Evolutionary conservation across 441 rosid genomes (phyloP).

Genomic region (Viola pubescens): DNA sequence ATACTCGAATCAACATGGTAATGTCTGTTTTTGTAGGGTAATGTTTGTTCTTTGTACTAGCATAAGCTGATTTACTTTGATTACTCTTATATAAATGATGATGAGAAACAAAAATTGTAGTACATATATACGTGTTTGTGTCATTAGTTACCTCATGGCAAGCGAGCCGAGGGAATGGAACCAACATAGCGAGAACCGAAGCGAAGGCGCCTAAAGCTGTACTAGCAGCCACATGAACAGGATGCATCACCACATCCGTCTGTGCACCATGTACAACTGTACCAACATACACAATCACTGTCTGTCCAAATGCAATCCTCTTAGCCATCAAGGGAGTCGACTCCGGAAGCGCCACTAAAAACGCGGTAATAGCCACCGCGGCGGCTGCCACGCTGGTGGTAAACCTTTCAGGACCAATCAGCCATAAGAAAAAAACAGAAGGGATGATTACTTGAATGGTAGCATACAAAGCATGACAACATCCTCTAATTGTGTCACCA

Average conservation of each 20-base stretch:
- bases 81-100: not conserved
- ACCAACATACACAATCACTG: conserved; percentile 57
- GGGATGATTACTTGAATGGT: conserved; percentile 39
- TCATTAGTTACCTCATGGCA: conserved; percentile 37
- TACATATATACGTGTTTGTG: no score
- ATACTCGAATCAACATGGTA: no score
- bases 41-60: no score
- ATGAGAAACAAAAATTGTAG: not conserved
- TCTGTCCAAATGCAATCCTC: conserved; percentile 78
- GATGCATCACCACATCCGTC: conserved; percentile 39
- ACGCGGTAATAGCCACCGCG: conserved; percentile 43
- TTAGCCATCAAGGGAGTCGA: conserved; percentile 51
- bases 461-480: conserved; percentile 40
- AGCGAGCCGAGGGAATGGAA: conserved; percentile 67
- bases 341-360: conserved; percentile 57
- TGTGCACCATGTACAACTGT: conserved; percentile 39
- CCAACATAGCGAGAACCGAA: conserved; percentile 50
- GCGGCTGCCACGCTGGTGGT: conserved; percentile 34
- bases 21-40: no score
- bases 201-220: conserved; percentile 66
- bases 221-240: conserved; percentile 55
- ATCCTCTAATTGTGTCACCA: conserved; percentile 53
- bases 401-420: conserved; percentile 42
- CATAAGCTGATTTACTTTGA: no score
- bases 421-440: conserved; percentile 30